Evolutionary conservation across 202 grass and related monocot genomes (phyloP).

Genomic region (Schoenoplectus tabernaemontani): DNA sequence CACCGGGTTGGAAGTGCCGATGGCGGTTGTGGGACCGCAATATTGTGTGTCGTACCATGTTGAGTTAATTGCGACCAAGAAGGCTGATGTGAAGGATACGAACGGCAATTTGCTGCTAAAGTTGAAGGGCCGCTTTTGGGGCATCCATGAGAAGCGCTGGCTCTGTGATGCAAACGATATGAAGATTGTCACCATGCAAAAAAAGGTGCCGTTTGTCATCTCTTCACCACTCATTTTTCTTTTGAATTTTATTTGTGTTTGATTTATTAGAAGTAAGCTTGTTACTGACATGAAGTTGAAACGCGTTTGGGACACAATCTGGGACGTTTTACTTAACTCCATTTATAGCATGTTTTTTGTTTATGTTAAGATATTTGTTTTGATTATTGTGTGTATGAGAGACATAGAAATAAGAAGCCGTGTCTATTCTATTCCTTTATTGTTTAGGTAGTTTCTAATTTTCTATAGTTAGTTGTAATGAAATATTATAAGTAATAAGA

Average conservation of each 20-base stretch:
- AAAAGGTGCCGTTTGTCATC: constrained; percentile 27
- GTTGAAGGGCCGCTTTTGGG: constrained; percentile 30
- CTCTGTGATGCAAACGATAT: constrained; percentile 31
- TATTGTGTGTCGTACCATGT: neutral
- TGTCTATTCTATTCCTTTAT: no score
- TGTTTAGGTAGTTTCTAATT: no score
- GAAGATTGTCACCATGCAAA: constrained; percentile 34
- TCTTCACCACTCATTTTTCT: neutral
- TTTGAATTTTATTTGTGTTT: neutral
- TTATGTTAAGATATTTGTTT: no score
- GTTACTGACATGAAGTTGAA: no score
- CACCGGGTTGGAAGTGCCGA: neutral
- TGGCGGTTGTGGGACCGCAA: neutral
- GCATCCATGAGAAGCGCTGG: constrained; percentile 27
- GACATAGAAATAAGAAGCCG: no score
- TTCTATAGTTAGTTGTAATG: no score
- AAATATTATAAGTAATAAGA: no score
- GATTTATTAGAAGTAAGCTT: no score
- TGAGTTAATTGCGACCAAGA: neutral
- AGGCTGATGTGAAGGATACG: constrained; percentile 28
- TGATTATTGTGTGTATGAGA: no score
- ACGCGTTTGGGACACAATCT: no score
- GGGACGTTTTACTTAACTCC: no score
- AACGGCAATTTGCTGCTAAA: constrained; percentile 35
- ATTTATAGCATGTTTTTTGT: no score